Evolutionary conservation across 2,329 filamentous ascomycete species (phyloP).

Genomic region (Fusarium sublunatum): DNA sequence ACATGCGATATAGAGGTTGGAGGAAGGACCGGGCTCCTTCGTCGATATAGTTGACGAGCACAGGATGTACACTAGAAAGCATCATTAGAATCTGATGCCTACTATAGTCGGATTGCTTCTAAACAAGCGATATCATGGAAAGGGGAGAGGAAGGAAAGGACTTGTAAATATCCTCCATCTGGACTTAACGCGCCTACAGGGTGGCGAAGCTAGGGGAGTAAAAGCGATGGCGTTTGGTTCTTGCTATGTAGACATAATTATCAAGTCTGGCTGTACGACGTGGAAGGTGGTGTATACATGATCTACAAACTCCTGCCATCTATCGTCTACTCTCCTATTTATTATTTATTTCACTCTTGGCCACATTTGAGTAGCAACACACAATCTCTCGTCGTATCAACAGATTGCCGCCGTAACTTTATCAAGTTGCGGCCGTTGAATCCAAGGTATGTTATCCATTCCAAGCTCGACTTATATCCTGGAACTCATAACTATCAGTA

Average conservation of each 20-base stretch:
- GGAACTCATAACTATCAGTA: too few relatives aligned
- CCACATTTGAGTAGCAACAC: too few relatives aligned
- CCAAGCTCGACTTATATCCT: too few relatives aligned
- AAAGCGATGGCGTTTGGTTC: constrained; percentile 49
- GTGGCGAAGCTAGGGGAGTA: constrained; percentile 31
- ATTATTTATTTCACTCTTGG: too few relatives aligned
- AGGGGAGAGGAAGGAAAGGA: constrained; percentile 9
- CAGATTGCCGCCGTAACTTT: too few relatives aligned
- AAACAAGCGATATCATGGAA: constrained; percentile 13
- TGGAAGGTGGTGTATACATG: constrained; percentile 11
- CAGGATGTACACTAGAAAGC: constrained; percentile 9
- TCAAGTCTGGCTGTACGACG: constrained; percentile 20
- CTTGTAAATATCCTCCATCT: constrained; percentile 20
- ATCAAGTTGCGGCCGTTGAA: too few relatives aligned
- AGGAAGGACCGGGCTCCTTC: constrained; percentile 74
- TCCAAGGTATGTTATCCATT: too few relatives aligned
- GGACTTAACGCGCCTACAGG: constrained; percentile 29
- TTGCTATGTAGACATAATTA: constrained; percentile 36
- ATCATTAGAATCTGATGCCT: constrained; percentile 2
- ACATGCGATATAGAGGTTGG: constrained; percentile 90
- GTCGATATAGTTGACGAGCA: constrained; percentile 54
- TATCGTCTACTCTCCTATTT: too few relatives aligned
- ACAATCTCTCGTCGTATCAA: too few relatives aligned
- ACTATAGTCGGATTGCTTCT: constrained; percentile 5
- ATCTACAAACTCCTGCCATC: constrained; percentile 3